Percentiles rank a stretch among this genome's conserved stretches.
These are phyloP conservation scores for fission yeast (Schizosaccharomyces pombe) DNA, from an alignment of 805 yeast species.

Conservation along the genomic window DNA sequence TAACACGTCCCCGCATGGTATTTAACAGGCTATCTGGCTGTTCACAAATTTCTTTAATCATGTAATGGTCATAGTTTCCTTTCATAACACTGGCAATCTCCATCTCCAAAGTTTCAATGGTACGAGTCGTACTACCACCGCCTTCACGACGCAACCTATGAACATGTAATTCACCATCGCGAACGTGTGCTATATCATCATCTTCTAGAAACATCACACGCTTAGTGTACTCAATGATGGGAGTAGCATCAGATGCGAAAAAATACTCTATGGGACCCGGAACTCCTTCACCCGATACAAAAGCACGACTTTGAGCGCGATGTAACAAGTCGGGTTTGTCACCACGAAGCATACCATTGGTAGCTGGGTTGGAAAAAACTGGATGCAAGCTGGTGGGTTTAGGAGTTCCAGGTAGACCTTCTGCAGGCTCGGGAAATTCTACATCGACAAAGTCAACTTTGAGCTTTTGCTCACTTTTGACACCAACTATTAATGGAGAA, in stretches of 20 bases:
- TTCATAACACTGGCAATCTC: slow-evolving; percentile 95
- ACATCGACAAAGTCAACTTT: slow-evolving; percentile 97
- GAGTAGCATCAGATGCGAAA: slow-evolving; percentile 89
- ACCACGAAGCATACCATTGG: slow-evolving; percentile 8
- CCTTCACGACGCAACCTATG: slow-evolving; percentile 73
- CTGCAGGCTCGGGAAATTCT: slow-evolving; percentile 55
- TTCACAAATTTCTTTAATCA: slow-evolving; percentile 96
- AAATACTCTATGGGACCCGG: slow-evolving; percentile 91
- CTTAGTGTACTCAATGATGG: slow-evolving; percentile 89
- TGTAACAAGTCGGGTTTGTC: slow-evolving; percentile 23
- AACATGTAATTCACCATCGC: slow-evolving; percentile 92
- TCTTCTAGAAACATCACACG: slow-evolving; percentile 91
- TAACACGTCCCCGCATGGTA: slow-evolving; percentile 98
- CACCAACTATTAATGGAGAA: slow-evolving; percentile 91
- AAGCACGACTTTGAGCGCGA: slow-evolving; percentile 89
- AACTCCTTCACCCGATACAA: slow-evolving; percentile 74
- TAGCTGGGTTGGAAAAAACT: neutral
- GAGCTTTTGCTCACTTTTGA: slow-evolving; percentile 79
- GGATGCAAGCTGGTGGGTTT: slow-evolving; percentile 5
- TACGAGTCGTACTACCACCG: slow-evolving; percentile 71
- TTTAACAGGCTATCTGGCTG: slow-evolving; percentile 96
- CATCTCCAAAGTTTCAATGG: slow-evolving; percentile 88
- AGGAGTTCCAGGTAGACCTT: slow-evolving; percentile 9
- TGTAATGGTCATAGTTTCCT: slow-evolving; percentile 85
- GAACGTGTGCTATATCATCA: slow-evolving; percentile 94